phyloP scores from a whole-genome alignment of 2,329 filamentous ascomycete genomes.

The Aureobasidium mangrovei region DNA sequence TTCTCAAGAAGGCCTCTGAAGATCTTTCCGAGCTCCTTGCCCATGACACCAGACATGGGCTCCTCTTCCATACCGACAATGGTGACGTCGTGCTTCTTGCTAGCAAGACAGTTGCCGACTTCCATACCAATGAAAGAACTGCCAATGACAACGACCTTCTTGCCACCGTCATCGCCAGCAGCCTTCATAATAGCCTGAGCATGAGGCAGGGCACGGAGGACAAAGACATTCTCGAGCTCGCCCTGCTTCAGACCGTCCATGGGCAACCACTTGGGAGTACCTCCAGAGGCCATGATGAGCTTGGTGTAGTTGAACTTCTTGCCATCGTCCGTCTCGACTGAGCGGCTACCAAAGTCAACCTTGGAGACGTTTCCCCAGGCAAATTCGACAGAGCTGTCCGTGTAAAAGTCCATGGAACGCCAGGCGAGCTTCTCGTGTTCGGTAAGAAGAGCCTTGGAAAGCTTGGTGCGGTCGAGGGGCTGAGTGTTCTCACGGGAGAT shows the following conservation, averaged over 20 bases:
- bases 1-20: constrained; percentile 73
- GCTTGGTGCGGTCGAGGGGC: constrained; percentile 87
- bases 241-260: constrained; percentile 68
- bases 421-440: constrained; percentile 71
- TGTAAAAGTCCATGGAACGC: constrained; percentile 71
- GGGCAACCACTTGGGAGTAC: constrained; percentile 64
- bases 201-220: constrained; percentile 68
- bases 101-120: constrained; percentile 69
- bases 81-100: constrained; percentile 72
- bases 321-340: constrained; percentile 65
- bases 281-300: constrained; percentile 82
- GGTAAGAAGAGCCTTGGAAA: constrained; percentile 84
- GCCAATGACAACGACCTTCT: constrained; percentile 87
- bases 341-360: constrained; percentile 67
- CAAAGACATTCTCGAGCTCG: constrained; percentile 77
- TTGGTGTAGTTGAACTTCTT: constrained; percentile 72
- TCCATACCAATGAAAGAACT: constrained; percentile 98
- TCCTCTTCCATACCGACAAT: constrained; percentile 82
- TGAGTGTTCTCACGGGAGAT: constrained; percentile 68
- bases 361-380: constrained; percentile 52
- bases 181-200: constrained; percentile 68
- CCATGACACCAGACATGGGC: constrained; percentile 80
- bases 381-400: constrained; percentile 48
- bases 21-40: constrained; percentile 67
- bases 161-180: constrained; percentile 67